Conservation (phyloP, 768 basidiomycete genomes). For the Gloeopeniophorella convolvens region DNA sequence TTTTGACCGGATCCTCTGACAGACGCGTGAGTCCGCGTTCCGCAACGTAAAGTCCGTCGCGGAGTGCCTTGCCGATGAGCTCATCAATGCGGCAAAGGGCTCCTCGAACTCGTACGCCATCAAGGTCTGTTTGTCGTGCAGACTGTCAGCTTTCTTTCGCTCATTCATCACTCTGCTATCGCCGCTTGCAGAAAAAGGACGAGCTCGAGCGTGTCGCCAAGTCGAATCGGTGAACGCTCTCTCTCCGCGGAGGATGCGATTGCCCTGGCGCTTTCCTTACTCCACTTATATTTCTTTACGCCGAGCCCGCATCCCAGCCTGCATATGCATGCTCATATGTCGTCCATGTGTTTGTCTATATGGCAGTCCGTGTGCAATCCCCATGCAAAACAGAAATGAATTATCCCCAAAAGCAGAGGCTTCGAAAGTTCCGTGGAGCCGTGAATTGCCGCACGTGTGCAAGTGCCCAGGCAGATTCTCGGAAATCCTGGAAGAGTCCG, state of each 20-base stretch:
- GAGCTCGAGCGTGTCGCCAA: conserved; percentile 99
- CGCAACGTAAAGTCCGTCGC: conserved; percentile 99
- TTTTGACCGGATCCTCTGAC: background rate
- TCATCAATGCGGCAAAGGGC: conserved; percentile 99
- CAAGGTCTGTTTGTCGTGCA: conserved; percentile 59
- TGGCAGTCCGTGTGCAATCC: conserved; percentile 4
- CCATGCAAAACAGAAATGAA: conserved; percentile 2
- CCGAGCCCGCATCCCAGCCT: conserved; percentile 2
- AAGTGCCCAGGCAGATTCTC: conserved; percentile 5
- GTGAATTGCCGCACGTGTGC: conserved; percentile 9
- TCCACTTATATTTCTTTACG: conserved; percentile 1
- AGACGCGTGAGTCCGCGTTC: conserved; percentile 99
- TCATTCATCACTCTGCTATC: background rate
- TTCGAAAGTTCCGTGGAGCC: conserved; percentile 9
- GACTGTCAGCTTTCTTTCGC: background rate
- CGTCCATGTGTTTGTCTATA: conserved; percentile 9
- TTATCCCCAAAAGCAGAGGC: conserved; percentile 5
- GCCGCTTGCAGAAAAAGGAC: conserved; percentile 78
- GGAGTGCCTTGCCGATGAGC: conserved; percentile 97
- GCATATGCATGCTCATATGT: conserved; percentile 8
- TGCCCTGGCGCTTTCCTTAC: background rate
- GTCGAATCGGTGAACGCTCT: conserved; percentile 86
- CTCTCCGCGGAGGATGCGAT: conserved; percentile 8
- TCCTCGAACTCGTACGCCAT: conserved; percentile 99
- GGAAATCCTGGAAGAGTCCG: conserved; percentile 4